phyloP scores from a whole-genome alignment of 75 land plant species.

The Selaginella moellendorffii region DNA sequence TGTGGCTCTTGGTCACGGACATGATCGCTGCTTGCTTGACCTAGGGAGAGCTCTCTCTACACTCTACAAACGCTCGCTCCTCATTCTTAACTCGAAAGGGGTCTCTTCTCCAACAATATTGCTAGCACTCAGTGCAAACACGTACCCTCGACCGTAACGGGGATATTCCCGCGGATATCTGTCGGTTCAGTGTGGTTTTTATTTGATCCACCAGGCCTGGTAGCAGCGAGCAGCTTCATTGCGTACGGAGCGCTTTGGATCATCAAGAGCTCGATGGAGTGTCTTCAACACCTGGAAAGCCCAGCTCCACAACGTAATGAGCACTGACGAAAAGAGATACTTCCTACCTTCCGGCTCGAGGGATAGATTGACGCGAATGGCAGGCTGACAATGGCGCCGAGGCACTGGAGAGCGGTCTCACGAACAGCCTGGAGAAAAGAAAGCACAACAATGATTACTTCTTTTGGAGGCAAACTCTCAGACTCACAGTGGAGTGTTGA shows the following conservation, averaged over 20 bases:
- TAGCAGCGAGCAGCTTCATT: constrained; percentile 83
- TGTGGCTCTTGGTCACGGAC: not conserved
- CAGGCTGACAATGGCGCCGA: constrained; percentile 51
- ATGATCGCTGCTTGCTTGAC: too few relatives aligned
- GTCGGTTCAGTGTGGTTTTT: too few relatives aligned
- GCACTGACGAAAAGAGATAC: not conserved
- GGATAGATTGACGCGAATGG: constrained; percentile 64
- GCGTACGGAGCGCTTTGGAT: constrained; percentile 67
- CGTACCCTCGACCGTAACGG: too few relatives aligned
- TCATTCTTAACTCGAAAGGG: too few relatives aligned
- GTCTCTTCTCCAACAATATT: too few relatives aligned
- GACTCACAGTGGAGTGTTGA: not conserved
- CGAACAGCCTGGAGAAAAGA: constrained; percentile 24
- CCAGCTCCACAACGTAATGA: not conserved
- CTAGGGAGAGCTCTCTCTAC: too few relatives aligned
- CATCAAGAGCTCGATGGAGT: constrained; percentile 57
- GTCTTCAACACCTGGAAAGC: constrained; percentile 41
- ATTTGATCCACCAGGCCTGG: constrained; percentile 78
- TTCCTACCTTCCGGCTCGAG: constrained; percentile 43
- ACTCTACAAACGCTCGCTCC: too few relatives aligned
- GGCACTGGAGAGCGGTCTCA: constrained; percentile 77
- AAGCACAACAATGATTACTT: too few relatives aligned
- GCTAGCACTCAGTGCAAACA: too few relatives aligned
- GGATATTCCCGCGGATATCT: too few relatives aligned
- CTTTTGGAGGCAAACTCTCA: not conserved